These are phyloP conservation scores for Spathaspora girioi DNA, from an alignment of 805 yeast species.

Conservation along the genomic window DNA sequence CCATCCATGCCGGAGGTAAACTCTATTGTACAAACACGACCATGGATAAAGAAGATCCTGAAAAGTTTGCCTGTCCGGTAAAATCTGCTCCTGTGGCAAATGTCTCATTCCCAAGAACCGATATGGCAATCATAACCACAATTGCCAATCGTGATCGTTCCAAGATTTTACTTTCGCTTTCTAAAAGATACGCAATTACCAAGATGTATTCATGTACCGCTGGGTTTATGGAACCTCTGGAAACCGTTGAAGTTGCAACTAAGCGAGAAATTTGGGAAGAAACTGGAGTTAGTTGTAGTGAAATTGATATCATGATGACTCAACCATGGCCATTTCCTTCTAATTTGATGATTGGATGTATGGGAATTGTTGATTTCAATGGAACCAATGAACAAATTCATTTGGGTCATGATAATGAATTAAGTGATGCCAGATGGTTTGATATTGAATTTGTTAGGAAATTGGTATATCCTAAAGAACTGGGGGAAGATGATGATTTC, in stretches of 20 bases:
- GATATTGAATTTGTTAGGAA: constrained; percentile 48
- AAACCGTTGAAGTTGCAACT: constrained; percentile 84
- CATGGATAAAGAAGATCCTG: constrained; percentile 10
- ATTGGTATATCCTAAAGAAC: constrained; percentile 25
- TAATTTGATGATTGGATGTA: constrained; percentile 88
- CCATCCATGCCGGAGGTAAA: constrained; percentile 68
- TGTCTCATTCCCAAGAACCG: constrained; percentile 88
- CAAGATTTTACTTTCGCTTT: constrained; percentile 67
- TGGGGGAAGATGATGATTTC: constrained; percentile 13
- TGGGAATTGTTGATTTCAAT: constrained; percentile 71
- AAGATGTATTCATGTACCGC: constrained; percentile 82
- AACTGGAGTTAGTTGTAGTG: constrained; percentile 68
- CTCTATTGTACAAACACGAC: constrained; percentile 41
- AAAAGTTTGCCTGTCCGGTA: constrained; percentile 33
- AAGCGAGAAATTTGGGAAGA: constrained; percentile 94
- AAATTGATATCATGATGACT: constrained; percentile 60
- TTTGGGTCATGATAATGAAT: constrained; percentile 80
- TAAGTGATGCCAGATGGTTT: constrained; percentile 86
- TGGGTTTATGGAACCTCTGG: constrained; percentile 95
- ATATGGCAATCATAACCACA: constrained; percentile 82
- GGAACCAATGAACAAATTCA: constrained; percentile 62
- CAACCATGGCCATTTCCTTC: constrained; percentile 99
- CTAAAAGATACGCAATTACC: constrained; percentile 52
- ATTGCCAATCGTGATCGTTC: constrained; percentile 58
- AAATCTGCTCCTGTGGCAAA: constrained; percentile 53